These are phyloP conservation scores for Claviceps quebecensis DNA, from an alignment of 2,329 filamentous ascomycete genomes.

Conservation along the genomic window DNA sequence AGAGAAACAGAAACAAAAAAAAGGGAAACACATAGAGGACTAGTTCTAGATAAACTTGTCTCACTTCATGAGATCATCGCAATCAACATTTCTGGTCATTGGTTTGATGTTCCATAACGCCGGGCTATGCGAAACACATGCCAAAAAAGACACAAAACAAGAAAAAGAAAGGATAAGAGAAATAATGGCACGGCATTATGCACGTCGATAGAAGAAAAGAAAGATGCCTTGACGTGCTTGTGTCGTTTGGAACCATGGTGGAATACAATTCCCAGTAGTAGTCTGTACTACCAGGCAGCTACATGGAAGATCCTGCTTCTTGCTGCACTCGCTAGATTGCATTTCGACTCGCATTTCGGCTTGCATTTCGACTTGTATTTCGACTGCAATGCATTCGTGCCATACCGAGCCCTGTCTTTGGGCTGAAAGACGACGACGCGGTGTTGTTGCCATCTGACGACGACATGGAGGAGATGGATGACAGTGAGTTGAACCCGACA, in stretches of 20 bases:
- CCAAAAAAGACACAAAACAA: neutral
- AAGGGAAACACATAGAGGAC: neutral
- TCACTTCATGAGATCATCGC: constrained; percentile 4
- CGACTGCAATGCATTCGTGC: constrained; percentile 23
- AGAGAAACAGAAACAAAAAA: neutral
- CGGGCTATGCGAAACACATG: constrained; percentile 4
- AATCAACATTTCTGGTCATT: constrained; percentile 2
- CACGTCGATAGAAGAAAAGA: neutral
- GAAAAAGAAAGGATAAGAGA: neutral
- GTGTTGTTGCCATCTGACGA: constrained; percentile 25
- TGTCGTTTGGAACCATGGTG: neutral
- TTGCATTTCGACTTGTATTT: constrained; percentile 2
- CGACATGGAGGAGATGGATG: constrained; percentile 27
- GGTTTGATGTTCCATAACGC: constrained; percentile 4
- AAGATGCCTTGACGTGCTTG: neutral
- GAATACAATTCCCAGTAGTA: neutral
- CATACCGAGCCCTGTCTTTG: constrained; percentile 19
- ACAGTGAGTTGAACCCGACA: constrained; percentile 24
- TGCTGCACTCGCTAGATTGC: constrained; percentile 16
- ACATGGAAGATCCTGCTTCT: neutral
- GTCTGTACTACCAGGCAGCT: neutral
- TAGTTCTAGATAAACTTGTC: constrained; percentile 3
- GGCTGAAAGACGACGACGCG: constrained; percentile 17
- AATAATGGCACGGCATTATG: neutral
- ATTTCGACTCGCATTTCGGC: neutral